A percentile compares a stretch with the other conserved stretches of the same genome.
Conservation (phyloP, 257 asterid genomes). For the Ophiorrhiza pumila region DNA sequence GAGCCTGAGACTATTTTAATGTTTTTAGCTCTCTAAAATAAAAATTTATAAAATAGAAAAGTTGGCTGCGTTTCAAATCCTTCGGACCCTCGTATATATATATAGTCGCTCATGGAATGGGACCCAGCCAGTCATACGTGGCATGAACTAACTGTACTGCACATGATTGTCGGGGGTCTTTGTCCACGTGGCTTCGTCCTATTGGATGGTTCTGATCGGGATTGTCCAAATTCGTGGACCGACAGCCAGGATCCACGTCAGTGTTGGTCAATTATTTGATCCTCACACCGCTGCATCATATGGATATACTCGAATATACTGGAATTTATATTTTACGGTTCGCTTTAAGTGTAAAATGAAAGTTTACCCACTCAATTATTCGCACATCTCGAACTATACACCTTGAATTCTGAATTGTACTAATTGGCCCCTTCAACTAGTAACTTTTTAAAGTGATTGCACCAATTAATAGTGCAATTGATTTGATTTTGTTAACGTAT, state of each 20-base stretch:
- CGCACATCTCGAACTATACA: neutral
- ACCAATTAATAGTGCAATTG: neutral
- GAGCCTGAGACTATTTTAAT: neutral
- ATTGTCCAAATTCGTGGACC: slow-evolving; percentile 33
- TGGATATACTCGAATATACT: slow-evolving; percentile 82
- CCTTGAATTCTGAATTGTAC: neutral
- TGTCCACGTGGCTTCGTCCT: slow-evolving; percentile 14
- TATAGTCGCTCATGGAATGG: too few species aligned
- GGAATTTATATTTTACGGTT: neutral
- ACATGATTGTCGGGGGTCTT: neutral
- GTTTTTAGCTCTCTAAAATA: neutral
- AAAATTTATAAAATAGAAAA: neutral
- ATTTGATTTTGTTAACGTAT: too few species aligned
- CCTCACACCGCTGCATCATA: neutral
- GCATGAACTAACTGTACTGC: slow-evolving; percentile 15
- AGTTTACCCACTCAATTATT: neutral
- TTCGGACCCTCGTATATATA: slow-evolving; percentile 23
- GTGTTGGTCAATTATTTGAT: slow-evolving; percentile 36
- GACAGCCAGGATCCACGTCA: slow-evolving; percentile 89
- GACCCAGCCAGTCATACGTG: slow-evolving; percentile 32
- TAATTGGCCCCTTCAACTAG: neutral
- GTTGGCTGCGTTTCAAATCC: slow-evolving; percentile 15
- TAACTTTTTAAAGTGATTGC: neutral
- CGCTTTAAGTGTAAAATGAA: neutral
- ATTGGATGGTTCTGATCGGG: slow-evolving; percentile 9